Conservation (phyloP, 2,329 filamentous ascomycete species). For the Paradendryphiella salina region DNA sequence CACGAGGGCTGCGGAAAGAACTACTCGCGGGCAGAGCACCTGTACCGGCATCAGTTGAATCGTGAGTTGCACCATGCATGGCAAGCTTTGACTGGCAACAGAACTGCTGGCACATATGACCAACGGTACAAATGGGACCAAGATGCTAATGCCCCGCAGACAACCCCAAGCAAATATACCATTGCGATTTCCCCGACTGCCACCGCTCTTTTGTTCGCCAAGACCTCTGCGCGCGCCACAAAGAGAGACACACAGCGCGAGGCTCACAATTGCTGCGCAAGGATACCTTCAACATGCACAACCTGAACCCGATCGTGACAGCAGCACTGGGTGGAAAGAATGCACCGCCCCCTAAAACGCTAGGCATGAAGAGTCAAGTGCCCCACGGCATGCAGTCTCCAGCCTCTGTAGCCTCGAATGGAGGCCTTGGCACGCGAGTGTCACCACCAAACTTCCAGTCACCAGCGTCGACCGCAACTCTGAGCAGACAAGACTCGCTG, state of each 20-base stretch:
- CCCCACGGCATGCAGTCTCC: conserved; percentile 41
- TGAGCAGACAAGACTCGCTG: conserved; percentile 38
- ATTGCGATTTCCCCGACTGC: conserved; percentile 90
- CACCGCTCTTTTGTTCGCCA: conserved; percentile 88
- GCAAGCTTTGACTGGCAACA: background rate
- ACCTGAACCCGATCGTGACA: conserved; percentile 49
- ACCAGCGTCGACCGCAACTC: conserved; percentile 36
- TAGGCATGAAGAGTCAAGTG: conserved; percentile 17
- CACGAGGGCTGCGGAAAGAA: conserved; percentile 90
- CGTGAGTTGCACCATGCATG: conserved; percentile 58
- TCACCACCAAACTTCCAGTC: conserved; percentile 43
- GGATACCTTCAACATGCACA: conserved; percentile 64
- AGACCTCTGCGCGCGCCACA: conserved; percentile 77
- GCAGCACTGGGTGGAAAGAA: conserved; percentile 44
- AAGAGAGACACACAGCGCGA: conserved; percentile 59
- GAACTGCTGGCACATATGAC: no score
- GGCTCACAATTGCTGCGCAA: conserved; percentile 76
- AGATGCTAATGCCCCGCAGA: conserved; percentile 56
- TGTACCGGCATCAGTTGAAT: conserved; percentile 95
- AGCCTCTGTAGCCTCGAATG: conserved; percentile 29
- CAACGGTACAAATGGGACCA: background rate
- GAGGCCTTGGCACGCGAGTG: conserved; percentile 35
- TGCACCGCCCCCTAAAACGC: conserved; percentile 24
- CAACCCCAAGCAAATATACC: conserved; percentile 91
- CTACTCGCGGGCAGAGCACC: conserved; percentile 93